Base-by-base conservation (phyloP, 345 rosid genomes). In the Erodium maritimum region DNA sequence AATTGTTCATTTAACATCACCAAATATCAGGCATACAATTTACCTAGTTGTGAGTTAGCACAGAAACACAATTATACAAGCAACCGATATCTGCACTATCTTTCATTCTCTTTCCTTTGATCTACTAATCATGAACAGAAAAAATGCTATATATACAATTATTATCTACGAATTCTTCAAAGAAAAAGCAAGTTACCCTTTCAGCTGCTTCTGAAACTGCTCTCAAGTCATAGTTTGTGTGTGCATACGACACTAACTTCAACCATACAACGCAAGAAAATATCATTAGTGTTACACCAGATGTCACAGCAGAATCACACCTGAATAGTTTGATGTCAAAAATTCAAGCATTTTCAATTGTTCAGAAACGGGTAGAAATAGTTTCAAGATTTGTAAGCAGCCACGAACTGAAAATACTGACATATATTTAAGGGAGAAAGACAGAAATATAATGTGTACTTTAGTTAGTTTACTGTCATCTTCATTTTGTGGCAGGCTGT, bases 191-290 rank as follows among this genome's bases (percentile, higher is more conserved):
- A 20, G 21, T 50, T 75, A 93, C 99, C 97, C 85, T 83, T 23
- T 83, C 83, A 60, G 59, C 69, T 16, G 80, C 73, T 63, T 78
- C 82, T 42, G 87, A 75, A 60, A 87, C 52, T 14, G 81, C 65
- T 76, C 97, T 87, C 82, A 85, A 76, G 71, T 93, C 99, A 64
- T 69, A 72, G 80, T 64, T 89, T 20, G 99, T 87, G 75, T 93
- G 99, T 20, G 90, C 99, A 65, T 85, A 93, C 21, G 99, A 90
- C 23, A 93, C 90, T 79, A 90, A 67, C 76, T 93, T 93, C 55
- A 93, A 66, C 97, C 99, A 93, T 68, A 90, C 99, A 55, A 93
- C 84, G 76, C 97, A 87, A 66, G 99, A 75, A 72, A 93, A 79
- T 51, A 87, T 85, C 99, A 93, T 93, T 80, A 93, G 71, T 0